Evolutionary conservation across 495 filamentous ascomycete species (phyloP), one percentile per base, ranked within the genome.

Genomic region (Neurospora hispaniola): DNA sequence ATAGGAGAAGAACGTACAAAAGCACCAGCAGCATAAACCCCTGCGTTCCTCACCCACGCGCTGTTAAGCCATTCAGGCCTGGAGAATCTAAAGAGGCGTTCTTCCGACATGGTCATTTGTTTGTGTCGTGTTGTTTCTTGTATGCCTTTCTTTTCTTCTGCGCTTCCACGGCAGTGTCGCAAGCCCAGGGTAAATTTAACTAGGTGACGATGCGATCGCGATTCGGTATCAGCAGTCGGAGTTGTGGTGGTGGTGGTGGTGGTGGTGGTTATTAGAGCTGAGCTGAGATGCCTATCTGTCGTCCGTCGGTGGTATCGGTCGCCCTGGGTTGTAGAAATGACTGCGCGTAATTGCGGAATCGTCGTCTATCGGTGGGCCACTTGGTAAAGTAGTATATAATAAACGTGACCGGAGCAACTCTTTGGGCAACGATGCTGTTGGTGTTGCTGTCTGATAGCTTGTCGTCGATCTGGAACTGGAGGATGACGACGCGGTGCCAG

Each of bases 11-110:
- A 85, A 85, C 89, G 78, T 88, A 98, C 94, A 82, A 98, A 81
- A 71, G 92, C 94, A 78, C 94, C 94, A 70, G 94, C 90, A 42
- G 85, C 78, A 84, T 97, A 97, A 79, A 98, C 93, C 78, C 94
- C 93, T 75, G 88, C 78, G 88, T 96, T 84, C 73, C 94, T 89
- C 75, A 91, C 89, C 81, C 90, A 90, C 42, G 91, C 88, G 85
- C 90, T 96, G 81, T 96, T 97, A 66, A 98, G 84, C 94, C 94
- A 98, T 83, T 93, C 89, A 12, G 92, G 92, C 86, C 88, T 91
- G 76, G 88, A 83, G 81, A 92, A 93, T 80, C 92, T 92, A 83
- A 89, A 94, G 78, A 94, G 89, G 40, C 90, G 89, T 78, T 92
- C 85, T 79, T 89, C 86, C 79, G 85, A 82, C 88, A 89, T 86